phyloP scores from a whole-genome alignment of 78 protist species.

The Polysphondylium violaceum region DNA sequence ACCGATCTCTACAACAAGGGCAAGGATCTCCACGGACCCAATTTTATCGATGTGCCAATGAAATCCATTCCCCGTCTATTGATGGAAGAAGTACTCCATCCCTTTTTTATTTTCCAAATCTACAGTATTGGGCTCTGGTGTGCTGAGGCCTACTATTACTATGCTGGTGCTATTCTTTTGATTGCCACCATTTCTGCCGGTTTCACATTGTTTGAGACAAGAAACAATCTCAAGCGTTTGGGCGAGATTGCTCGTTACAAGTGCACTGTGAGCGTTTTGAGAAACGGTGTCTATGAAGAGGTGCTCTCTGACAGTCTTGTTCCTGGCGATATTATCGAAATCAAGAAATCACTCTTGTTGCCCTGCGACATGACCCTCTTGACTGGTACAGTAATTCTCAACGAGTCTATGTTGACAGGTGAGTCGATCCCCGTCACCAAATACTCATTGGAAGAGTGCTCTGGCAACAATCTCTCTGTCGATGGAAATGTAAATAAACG shows the following conservation, averaged over 20 bases:
- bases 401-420: constrained; percentile 99
- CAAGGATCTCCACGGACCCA: constrained; percentile 33
- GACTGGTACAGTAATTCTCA: constrained; percentile 91
- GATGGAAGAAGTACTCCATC: constrained; percentile 88
- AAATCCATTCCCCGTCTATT: constrained; percentile 80
- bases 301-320: constrained; percentile 38
- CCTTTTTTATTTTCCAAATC: constrained; percentile 94
- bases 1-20: neutral
- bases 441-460: constrained; percentile 49
- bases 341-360: constrained; percentile 4
- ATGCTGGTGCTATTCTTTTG: constrained; percentile 87
- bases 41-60: constrained; percentile 56
- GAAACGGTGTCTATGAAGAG: neutral
- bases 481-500: constrained; percentile 17
- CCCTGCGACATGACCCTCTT: constrained; percentile 96
- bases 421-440: constrained; percentile 94
- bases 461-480: constrained; percentile 41
- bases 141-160: constrained; percentile 83
- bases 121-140: constrained; percentile 86
- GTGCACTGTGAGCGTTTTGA: constrained; percentile 14
- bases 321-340: constrained; percentile 69
- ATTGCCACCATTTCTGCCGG: constrained; percentile 80
- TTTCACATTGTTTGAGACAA: constrained; percentile 48
- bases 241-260: constrained; percentile 54
- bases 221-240: constrained; percentile 32